Evolutionary conservation across 2,329 filamentous ascomycete genomes (phyloP).

Genomic region (Ceratocystis huliohia): DNA sequence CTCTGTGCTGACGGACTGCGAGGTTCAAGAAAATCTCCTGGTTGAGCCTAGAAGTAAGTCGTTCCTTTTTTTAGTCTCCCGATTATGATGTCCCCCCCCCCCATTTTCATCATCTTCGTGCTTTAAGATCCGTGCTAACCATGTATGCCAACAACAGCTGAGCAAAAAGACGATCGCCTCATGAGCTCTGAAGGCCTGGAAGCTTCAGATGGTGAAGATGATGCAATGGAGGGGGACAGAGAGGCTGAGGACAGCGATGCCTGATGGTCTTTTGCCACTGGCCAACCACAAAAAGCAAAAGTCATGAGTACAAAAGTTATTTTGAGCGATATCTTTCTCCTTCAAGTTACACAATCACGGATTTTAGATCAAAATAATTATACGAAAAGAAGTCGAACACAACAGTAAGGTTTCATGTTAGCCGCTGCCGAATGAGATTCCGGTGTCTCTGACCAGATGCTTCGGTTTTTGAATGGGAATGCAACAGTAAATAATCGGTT

Average conservation of each 20-base stretch:
- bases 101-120: neutral
- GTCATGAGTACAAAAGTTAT: too few relatives aligned
- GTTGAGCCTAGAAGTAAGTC: constrained; percentile 63
- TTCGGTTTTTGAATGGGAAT: neutral
- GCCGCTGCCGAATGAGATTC: neutral
- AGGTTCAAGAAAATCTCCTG: constrained; percentile 81
- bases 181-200: constrained; percentile 56
- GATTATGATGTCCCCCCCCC: neutral
- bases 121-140: constrained; percentile 16
- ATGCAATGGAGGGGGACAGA: constrained; percentile 38
- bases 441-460: neutral
- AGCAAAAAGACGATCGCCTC: constrained; percentile 54
- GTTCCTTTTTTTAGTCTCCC: neutral
- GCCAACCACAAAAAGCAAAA: neutral
- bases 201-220: constrained; percentile 44
- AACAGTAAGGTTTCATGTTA: neutral
- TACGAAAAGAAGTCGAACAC: too few relatives aligned
- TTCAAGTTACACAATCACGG: neutral
- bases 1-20: constrained; percentile 70
- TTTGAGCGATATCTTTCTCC: neutral
- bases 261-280: neutral
- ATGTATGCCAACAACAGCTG: constrained; percentile 33
- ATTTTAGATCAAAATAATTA: neutral
- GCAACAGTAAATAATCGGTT: neutral
- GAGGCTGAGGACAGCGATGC: constrained; percentile 27